Base-by-base conservation (phyloP, 768 basidiomycete genomes). In the Nidularia sp. region DNA sequence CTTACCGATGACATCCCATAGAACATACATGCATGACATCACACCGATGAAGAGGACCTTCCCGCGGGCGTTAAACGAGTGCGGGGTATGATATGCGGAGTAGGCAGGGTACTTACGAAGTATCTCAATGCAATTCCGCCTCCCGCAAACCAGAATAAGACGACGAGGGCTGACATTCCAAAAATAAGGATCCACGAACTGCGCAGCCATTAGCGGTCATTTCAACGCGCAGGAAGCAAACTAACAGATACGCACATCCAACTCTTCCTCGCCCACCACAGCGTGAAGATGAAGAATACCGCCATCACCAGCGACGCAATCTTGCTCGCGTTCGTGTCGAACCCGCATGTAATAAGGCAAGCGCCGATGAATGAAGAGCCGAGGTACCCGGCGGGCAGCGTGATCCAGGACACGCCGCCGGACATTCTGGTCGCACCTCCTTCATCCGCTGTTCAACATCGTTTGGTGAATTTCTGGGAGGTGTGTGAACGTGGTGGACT, bases 291-390 rank as follows among this genome's bases (percentile, higher is more conserved):
- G 71, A 94, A 95, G 68, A 93, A 90, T n/a, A 66, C 88, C 6
- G 85, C 93, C 47, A 96, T 75, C 6, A 86, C 84, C 18, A 96
- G 66, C 18, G 82, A 83, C 1, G 91, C 93, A 44, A 93, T 62
- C 64, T 96, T 96, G 70, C 86, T 88, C 3, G 93, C 93, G 57
- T 90, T 85, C 45, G 89, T 92, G 66, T 93, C 81, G 64, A 93
- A 93, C 9, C 91, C 93, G 55, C 90, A 92, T 9, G 91, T 81
- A 53, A 97, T 94, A 39, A 97, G 73, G 43, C 80, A 79, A 1
- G 91, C 93, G 25, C 94, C 94, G 49, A 96, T 91, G 61, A 96
- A 74, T 3, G 86, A 85, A 4, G 90, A 88, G 33, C 92, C 90
- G 43, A 93, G 81, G 65, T 92, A 91, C 52, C 93, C 92, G 18